These are phyloP conservation scores for Ascochyta lentis DNA, from an alignment of 2,329 filamentous ascomycete genomes.

Conservation along the genomic window DNA sequence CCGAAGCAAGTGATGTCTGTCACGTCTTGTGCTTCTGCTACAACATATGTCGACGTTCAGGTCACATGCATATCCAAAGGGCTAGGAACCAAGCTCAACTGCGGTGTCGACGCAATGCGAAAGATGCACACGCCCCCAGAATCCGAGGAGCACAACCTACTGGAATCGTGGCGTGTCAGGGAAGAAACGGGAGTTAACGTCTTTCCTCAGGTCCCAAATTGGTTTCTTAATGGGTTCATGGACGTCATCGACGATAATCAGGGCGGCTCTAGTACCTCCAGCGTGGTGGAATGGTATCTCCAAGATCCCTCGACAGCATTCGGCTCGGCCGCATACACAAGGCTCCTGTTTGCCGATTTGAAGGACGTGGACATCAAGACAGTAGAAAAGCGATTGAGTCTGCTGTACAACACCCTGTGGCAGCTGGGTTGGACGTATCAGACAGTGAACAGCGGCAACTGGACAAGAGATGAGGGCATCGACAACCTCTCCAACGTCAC, in stretches of 20 bases:
- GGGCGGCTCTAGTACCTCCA: too few relatives aligned
- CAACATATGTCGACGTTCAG: conserved; percentile 6
- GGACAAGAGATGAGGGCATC: background rate
- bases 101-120: conserved; percentile 7
- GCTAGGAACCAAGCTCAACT: background rate
- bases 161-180: background rate
- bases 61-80: conserved; percentile 11
- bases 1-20: background rate
- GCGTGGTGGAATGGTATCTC: too few relatives aligned
- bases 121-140: background rate
- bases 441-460: conserved; percentile 1
- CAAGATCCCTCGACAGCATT: too few relatives aligned
- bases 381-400: conserved; percentile 4
- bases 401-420: conserved; percentile 18
- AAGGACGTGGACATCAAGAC: conserved; percentile 1
- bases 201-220: background rate
- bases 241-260: background rate
- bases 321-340: too few relatives aligned
- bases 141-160: background rate
- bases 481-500: background rate
- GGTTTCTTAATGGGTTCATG: background rate
- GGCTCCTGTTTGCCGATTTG: background rate
- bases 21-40: background rate
- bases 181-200: too few relatives aligned
- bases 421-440: conserved; percentile 5